Percentiles rank a stretch among this genome's conserved stretches.
phyloP scores from a whole-genome alignment of 768 basidiomycete genomes.

The Tulasnella sp. region DNA sequence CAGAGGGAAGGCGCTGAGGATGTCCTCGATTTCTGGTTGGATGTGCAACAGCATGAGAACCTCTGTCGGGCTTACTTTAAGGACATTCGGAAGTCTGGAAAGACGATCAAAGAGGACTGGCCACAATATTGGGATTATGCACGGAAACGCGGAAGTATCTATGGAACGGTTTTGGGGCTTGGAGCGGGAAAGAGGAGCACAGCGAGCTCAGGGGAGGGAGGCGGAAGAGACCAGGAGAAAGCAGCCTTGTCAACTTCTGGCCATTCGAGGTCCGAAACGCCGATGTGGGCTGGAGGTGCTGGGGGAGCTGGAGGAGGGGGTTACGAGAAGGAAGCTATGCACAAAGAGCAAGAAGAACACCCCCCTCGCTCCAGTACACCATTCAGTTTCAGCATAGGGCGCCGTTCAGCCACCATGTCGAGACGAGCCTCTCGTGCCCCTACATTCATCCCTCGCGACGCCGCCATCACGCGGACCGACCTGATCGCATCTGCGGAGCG shows the following conservation, averaged over 20 bases:
- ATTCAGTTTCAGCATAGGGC: slow-evolving; percentile 14
- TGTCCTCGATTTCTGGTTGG: slow-evolving; percentile 96
- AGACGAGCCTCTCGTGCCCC: slow-evolving; percentile 42
- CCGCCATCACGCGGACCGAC: slow-evolving; percentile 82
- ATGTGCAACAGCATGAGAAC: slow-evolving; percentile 98
- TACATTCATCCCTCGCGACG: slow-evolving; percentile 83
- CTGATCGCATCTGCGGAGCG: slow-evolving; percentile 90
- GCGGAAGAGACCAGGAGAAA: slow-evolving; percentile 49
- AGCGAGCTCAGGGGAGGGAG: slow-evolving; percentile 60
- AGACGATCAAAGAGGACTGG: slow-evolving; percentile 93
- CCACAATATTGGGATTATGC: slow-evolving; percentile 97
- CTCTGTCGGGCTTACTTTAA: slow-evolving; percentile 98
- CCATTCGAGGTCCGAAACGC: slow-evolving; percentile 34
- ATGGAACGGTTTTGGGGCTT: slow-evolving; percentile 77
- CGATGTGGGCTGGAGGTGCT: slow-evolving; percentile 25
- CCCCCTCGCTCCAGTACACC: slow-evolving; percentile 16
- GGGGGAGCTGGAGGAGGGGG: slow-evolving; percentile 31
- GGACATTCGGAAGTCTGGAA: slow-evolving; percentile 90
- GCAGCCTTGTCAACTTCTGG: slow-evolving; percentile 33
- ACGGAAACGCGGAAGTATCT: slow-evolving; percentile 81
- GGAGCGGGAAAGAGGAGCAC: slow-evolving; percentile 65
- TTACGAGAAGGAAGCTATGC: slow-evolving; percentile 22
- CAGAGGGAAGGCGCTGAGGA: slow-evolving; percentile 95
- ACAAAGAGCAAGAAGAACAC: neutral
- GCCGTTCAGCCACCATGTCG: slow-evolving; percentile 13